These are phyloP conservation scores for Mycena galericulata DNA, from an alignment of 768 basidiomycete species.

Conservation along the genomic window DNA sequence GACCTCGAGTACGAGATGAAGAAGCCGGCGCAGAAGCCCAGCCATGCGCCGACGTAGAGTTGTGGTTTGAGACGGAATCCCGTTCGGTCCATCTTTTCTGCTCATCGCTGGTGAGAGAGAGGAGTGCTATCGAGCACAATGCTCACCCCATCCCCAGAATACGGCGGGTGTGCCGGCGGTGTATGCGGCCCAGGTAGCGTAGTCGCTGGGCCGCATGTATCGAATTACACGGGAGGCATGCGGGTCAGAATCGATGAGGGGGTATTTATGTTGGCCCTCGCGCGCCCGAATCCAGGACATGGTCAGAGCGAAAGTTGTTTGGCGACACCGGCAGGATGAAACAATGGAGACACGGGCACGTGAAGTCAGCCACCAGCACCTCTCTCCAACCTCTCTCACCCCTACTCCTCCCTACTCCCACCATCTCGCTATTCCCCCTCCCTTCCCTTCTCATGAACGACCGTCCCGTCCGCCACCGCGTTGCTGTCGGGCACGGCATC, in stretches of 20 bases:
- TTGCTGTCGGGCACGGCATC: no score
- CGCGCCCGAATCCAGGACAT: conserved; percentile 53
- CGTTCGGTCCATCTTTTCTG: conserved; percentile 65
- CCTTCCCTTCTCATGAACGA: no score
- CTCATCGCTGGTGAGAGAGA: conserved; percentile 23
- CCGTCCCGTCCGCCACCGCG: no score
- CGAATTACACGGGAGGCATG: conserved; percentile 88
- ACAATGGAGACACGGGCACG: no score
- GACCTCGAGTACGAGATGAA: conserved; percentile 93
- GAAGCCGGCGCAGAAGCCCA: conserved; percentile 94
- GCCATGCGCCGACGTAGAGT: conserved; percentile 69
- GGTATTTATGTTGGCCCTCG: conserved; percentile 75
- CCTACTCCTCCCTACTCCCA: no score
- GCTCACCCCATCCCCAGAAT: conserved; percentile 85
- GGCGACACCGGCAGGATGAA: no score
- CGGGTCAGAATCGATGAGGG: conserved; percentile 95
- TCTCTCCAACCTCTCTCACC: no score
- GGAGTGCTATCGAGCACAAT: conserved; percentile 11
- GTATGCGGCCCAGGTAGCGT: conserved; percentile 82
- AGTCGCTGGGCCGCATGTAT: conserved; percentile 91
- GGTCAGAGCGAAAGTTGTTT: no score
- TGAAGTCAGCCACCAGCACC: no score
- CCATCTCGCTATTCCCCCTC: no score
- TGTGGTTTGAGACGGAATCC: conserved; percentile 51
- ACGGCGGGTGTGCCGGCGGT: conserved; percentile 87